Evolutionary conservation across 805 yeast species (phyloP).

Genomic region (Candida lessepsii): DNA sequence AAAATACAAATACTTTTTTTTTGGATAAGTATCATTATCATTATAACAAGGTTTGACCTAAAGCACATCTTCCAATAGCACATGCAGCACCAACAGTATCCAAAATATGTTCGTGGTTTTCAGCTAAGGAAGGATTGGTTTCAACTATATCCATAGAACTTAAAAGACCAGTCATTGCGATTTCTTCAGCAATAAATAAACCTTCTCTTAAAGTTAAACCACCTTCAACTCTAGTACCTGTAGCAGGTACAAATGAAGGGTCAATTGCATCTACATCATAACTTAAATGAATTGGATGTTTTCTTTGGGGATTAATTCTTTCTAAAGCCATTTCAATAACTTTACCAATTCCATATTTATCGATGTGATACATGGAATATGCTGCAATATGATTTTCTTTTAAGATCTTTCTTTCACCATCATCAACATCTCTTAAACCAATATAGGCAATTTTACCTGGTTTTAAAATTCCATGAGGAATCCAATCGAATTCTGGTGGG

Average conservation of each 20-base stretch:
- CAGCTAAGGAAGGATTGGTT: constrained; percentile 85
- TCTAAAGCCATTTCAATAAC: constrained; percentile 91
- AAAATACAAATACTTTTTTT: too few species aligned
- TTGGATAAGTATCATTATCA: too few species aligned
- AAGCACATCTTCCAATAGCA: constrained; percentile 88
- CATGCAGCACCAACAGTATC: constrained; percentile 90
- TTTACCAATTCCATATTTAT: constrained; percentile 85
- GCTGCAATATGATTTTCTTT: constrained; percentile 74
- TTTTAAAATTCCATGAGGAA: constrained; percentile 57
- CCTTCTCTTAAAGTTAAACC: constrained; percentile 95
- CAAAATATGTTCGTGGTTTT: constrained; percentile 66
- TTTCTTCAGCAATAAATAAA: constrained; percentile 84
- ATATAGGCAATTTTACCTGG: constrained; percentile 81
- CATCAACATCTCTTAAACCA: constrained; percentile 92
- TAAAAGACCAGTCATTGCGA: constrained; percentile 86
- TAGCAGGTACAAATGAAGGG: constrained; percentile 91
- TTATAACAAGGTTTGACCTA: constrained; percentile 79
- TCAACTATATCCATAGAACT: constrained; percentile 91
- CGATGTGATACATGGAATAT: constrained; percentile 93
- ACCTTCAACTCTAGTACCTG: constrained; percentile 97
- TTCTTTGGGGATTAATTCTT: constrained; percentile 65
- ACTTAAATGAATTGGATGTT: constrained; percentile 78
- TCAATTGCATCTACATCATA: constrained; percentile 98
- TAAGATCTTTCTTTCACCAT: constrained; percentile 75
- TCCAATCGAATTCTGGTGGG: constrained; percentile 82